phyloP scores from a whole-genome alignment of 1,139 yeast species.

The Yamadazyma friedrichii region DNA sequence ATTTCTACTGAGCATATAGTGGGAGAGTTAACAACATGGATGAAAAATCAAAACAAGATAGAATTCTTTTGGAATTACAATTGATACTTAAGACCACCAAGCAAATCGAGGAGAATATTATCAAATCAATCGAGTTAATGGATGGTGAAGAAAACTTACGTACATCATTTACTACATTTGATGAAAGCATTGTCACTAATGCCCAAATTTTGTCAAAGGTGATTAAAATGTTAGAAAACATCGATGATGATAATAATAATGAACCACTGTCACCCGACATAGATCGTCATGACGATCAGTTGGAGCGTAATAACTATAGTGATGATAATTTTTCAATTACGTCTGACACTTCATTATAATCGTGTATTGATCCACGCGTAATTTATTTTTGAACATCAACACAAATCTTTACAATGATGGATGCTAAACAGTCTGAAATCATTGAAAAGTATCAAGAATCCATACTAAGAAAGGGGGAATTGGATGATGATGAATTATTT shows the following conservation, averaged over 20 bases:
- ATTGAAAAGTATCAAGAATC: conserved; percentile 44
- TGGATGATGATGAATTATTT: conserved; percentile 36
- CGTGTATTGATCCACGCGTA: conserved; percentile 4
- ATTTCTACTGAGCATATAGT: background rate
- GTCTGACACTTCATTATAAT: conserved; percentile 1
- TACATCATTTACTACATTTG: conserved; percentile 7
- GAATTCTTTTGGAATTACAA: conserved; percentile 30
- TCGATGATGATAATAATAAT: background rate
- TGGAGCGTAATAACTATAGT: background rate
- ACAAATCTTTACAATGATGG: conserved; percentile 16
- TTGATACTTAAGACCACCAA: conserved; percentile 32
- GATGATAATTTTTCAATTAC: background rate
- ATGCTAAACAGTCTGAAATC: conserved; percentile 28
- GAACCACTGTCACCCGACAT: background rate
- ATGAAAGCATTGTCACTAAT: conserved; percentile 12
- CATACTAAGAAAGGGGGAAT: conserved; percentile 22
- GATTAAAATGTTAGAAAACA: conserved; percentile 7
- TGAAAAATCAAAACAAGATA: conserved; percentile 19
- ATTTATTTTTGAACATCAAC: no score
- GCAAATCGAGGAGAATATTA: conserved; percentile 28
- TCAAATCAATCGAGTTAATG: conserved; percentile 23
- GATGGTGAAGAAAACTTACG: conserved; percentile 10
- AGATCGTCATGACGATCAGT: background rate
- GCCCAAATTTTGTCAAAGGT: conserved; percentile 9
- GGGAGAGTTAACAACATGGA: conserved; percentile 1